Evolutionary conservation across 192 early-diverging fungal genomes (phyloP), one percentile per base, ranked within the genome.

Genomic region (Linnemannia exigua): DNA sequence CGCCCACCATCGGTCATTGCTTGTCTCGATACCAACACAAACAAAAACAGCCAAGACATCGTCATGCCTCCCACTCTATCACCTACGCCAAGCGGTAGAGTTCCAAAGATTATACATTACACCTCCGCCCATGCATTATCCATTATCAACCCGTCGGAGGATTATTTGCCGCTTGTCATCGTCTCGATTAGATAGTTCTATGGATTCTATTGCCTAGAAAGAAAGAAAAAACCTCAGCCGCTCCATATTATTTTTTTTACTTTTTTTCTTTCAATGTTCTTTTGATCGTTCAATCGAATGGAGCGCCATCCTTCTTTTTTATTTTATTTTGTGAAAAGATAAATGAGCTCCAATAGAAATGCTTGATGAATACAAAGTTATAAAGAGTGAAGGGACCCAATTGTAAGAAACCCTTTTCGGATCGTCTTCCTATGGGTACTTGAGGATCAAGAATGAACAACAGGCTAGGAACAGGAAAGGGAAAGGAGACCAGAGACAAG

Each of bases 391-490:
- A 28, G 58, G 9, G 7, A 28, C 11, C 58, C 58, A 31, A 61
- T 31, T 61, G 58, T 7, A 61, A 12, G 25, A 0, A 8, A 15
- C 2, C 9, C 9, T 31, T 4, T 61, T 61, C 58, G 58, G 58
- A 61, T 61, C 58, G 25, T 31, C 58, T 61, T 61, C 58, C 58
- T 61, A 61, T 61, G 58, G 58, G 58, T 61, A 61, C 58, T 28
- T 54, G 50, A 51, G 41, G 3, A 44, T 44, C 41, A 6, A 9
- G 41, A n/a, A n/a, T n/a, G n/a, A n/a, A n/a, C n/a, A n/a, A n/a
- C n/a, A n/a, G n/a, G n/a, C n/a, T n/a, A n/a, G n/a, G n/a, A n/a
- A 44, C 41, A 9, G 9, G 41, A 6, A 9, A 44, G 41, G 9
- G 41, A 7, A 28, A 7, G 58, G 9, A 28, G 25, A 11, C 9